Evolutionary conservation across 345 rosid species (phyloP).

Genomic region (Heritiera littoralis): DNA sequence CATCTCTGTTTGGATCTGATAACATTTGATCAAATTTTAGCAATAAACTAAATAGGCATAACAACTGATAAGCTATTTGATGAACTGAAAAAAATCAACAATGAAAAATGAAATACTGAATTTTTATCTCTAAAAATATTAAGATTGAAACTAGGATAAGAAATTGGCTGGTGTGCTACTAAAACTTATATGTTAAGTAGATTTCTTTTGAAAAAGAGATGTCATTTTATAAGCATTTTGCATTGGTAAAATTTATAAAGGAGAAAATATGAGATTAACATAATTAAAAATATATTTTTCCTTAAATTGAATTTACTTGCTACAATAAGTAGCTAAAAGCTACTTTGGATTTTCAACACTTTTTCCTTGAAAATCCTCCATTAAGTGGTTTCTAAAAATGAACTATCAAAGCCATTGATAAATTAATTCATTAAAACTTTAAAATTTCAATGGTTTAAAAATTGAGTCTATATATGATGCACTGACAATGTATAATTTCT

Average conservation of each 20-base stretch:
- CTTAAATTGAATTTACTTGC: not conserved
- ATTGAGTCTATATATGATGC: no score
- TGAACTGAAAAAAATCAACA: not conserved
- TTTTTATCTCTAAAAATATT: not conserved
- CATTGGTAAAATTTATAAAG: not conserved
- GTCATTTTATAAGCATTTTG: not conserved
- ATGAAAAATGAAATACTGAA: not conserved
- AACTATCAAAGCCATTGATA: not conserved
- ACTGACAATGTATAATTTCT: no score
- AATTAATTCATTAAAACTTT: not conserved
- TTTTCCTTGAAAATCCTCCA: not conserved
- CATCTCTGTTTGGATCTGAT: constrained; percentile 48
- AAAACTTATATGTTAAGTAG: not conserved
- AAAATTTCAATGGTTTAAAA: not conserved
- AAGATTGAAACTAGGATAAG: not conserved
- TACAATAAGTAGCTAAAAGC: not conserved
- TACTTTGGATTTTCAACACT: not conserved
- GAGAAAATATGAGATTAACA: not conserved
- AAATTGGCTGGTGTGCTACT: not conserved
- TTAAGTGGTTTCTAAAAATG: not conserved
- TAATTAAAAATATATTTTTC: not conserved
- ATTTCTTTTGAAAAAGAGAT: not conserved
- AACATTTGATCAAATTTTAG: constrained; percentile 24
- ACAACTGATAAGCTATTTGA: not conserved
- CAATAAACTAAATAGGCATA: not conserved